phyloP scores from a whole-genome alignment of 2,329 filamentous ascomycete species.

The Trichothecium sympodiale region DNA sequence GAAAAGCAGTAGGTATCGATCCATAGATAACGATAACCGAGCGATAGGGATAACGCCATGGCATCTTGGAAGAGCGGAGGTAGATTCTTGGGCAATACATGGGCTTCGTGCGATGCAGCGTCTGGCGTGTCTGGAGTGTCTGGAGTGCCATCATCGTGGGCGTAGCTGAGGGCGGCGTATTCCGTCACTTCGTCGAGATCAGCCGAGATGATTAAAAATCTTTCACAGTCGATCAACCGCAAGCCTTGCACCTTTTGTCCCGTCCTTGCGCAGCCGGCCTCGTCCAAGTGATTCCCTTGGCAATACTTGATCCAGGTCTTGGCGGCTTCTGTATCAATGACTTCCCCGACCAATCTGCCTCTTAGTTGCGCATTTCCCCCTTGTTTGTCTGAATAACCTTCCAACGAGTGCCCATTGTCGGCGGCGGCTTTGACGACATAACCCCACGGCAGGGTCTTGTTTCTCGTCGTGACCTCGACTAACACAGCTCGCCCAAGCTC shows the following conservation, averaged over 20 bases:
- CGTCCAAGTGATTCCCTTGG: slow-evolving; percentile 15
- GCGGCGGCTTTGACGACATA: slow-evolving; percentile 21
- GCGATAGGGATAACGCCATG: slow-evolving; percentile 16
- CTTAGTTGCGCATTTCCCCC: slow-evolving; percentile 10
- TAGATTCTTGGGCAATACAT: slow-evolving; percentile 13
- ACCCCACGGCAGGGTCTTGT: slow-evolving; percentile 23
- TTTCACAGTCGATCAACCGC: slow-evolving; percentile 20
- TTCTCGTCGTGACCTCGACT: slow-evolving; percentile 24
- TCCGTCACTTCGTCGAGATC: slow-evolving; percentile 14
- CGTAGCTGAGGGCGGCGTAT: slow-evolving; percentile 26
- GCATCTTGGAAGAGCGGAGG: slow-evolving; percentile 21
- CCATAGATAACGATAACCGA: slow-evolving; percentile 26
- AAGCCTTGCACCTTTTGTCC: slow-evolving; percentile 13
- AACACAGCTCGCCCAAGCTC: slow-evolving; percentile 21
- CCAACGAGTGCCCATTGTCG: slow-evolving; percentile 9
- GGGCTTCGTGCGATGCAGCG: slow-evolving; percentile 5
- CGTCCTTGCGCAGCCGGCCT: slow-evolving; percentile 9
- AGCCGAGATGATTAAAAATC: no score
- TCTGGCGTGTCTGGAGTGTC: no score
- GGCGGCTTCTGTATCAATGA: slow-evolving; percentile 17
- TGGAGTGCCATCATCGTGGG: slow-evolving; percentile 7
- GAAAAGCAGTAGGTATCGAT: slow-evolving; percentile 24
- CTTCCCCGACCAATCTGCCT: slow-evolving; percentile 19
- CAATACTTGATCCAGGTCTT: slow-evolving; percentile 24
- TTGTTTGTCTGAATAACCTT: neutral